Conservation (phyloP, 2,329 filamentous ascomycete species). For the Aschersonia sp. region DNA sequence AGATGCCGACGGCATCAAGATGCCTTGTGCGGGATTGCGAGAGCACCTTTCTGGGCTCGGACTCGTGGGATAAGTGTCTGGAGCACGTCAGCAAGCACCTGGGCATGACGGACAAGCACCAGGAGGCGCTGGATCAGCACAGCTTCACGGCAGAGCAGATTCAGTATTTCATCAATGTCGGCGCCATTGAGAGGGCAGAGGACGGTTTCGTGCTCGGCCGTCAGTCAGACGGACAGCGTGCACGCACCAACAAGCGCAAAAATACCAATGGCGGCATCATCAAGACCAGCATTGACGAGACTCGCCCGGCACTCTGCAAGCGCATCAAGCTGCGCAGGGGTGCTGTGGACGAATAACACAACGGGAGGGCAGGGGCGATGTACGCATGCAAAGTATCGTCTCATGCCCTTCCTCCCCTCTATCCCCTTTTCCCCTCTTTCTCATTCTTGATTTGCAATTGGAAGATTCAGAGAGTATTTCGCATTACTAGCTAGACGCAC, state of each 20-base stretch:
- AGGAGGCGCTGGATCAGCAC: not conserved
- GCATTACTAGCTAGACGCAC: too few species aligned
- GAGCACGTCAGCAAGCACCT: conserved; percentile 78
- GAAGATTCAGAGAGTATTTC: too few species aligned
- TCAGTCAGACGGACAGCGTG: conserved; percentile 2
- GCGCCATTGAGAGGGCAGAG: conserved; percentile 11
- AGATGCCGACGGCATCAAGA: conserved; percentile 41
- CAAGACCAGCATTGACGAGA: too few species aligned
- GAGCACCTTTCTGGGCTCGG: conserved; percentile 39
- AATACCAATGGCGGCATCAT: not conserved
- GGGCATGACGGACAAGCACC: conserved; percentile 24
- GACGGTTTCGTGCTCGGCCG: conserved; percentile 16
- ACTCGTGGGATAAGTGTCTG: conserved; percentile 69
- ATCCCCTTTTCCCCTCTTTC: too few species aligned
- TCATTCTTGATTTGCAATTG: too few species aligned
- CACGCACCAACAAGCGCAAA: conserved; percentile 3
- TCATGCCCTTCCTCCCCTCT: too few species aligned
- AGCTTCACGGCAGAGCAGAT: conserved; percentile 1
- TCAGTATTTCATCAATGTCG: not conserved
- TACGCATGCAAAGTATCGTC: too few species aligned
- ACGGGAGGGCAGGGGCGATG: too few species aligned
- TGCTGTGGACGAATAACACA: too few species aligned
- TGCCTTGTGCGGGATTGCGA: conserved; percentile 52
- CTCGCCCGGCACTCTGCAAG: too few species aligned
- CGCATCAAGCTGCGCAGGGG: too few species aligned